phyloP scores from a whole-genome alignment of 139 green algal genomes.

The Ettlia oleoabundans region DNA sequence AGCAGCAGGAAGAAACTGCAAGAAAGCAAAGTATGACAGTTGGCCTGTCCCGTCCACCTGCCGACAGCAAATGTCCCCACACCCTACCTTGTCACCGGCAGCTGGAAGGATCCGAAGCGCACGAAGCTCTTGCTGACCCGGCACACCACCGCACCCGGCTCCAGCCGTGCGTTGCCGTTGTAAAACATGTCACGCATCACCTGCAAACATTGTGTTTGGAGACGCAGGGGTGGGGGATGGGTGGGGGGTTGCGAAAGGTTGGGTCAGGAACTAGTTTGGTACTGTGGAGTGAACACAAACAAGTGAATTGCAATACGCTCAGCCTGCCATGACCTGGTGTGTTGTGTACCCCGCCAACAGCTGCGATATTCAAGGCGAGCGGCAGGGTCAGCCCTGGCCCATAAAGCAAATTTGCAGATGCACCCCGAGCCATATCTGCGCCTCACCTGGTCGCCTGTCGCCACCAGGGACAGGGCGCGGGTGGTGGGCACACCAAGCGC shows the following conservation, averaged over 20 bases:
- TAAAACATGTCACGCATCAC: conserved; percentile 35
- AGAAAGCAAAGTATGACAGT: too few species aligned
- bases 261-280: too few species aligned
- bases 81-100: conserved; percentile 60
- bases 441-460: conserved; percentile 81
- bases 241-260: too few species aligned
- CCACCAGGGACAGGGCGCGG: conserved; percentile 84
- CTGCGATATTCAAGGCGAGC: too few species aligned
- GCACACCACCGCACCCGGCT: conserved; percentile 85
- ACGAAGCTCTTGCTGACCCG: conserved; percentile 88
- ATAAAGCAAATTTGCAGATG: too few species aligned
- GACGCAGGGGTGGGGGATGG: too few species aligned
- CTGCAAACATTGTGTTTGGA: conserved; percentile 2
- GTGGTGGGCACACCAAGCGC: conserved; percentile 92
- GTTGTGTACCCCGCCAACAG: background rate
- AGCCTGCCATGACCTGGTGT: too few species aligned
- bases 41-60: background rate
- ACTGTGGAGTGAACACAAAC: too few species aligned
- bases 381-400: too few species aligned
- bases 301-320: too few species aligned
- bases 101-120: conserved; percentile 94
- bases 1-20: background rate
- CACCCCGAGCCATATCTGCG: too few species aligned
- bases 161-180: conserved; percentile 64
- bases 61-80: background rate